Evolutionary conservation across 2,329 filamentous ascomycete genomes (phyloP).

Genomic region (Hymenoscyphus linearis): DNA sequence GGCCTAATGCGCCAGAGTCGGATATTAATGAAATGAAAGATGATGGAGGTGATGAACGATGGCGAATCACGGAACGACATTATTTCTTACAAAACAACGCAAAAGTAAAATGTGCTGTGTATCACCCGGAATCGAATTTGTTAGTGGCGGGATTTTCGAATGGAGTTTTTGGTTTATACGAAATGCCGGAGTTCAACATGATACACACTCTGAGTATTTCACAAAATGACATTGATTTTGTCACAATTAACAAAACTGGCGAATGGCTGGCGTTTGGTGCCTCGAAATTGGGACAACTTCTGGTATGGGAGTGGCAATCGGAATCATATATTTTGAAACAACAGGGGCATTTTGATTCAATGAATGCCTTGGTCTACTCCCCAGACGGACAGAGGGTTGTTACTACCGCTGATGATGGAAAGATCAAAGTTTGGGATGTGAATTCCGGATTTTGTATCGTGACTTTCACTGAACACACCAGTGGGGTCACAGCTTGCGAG

Average conservation of each 20-base stretch:
- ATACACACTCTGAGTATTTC: constrained; percentile 93
- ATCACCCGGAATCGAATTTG: constrained; percentile 81
- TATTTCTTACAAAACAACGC: constrained; percentile 92
- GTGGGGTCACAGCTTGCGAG: constrained; percentile 88
- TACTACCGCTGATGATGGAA: constrained; percentile 92
- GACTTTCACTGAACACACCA: constrained; percentile 95
- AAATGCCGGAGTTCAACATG: constrained; percentile 91
- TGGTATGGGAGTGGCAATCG: constrained; percentile 99
- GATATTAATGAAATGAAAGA: constrained; percentile 56
- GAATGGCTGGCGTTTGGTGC: constrained; percentile 98
- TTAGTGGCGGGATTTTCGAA: constrained; percentile 96
- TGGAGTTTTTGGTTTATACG: constrained; percentile 88
- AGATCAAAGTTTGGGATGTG: constrained; percentile 98
- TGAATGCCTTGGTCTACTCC: constrained; percentile 90
- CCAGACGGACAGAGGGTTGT: constrained; percentile 91
- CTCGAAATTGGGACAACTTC: constrained; percentile 87
- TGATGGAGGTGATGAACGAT: constrained; percentile 65
- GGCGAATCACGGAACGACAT: constrained; percentile 86
- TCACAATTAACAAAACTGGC: constrained; percentile 88
- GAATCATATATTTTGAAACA: constrained; percentile 99
- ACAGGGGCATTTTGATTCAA: constrained; percentile 92
- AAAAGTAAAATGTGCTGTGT: constrained; percentile 83
- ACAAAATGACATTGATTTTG: constrained; percentile 91
- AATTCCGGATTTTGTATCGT: constrained; percentile 96
- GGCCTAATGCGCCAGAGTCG: constrained; percentile 47